A percentile compares a stretch with the other conserved stretches of the same genome.
Conservation (phyloP, 306 rosid species). For the Castanospermum australe region DNA sequence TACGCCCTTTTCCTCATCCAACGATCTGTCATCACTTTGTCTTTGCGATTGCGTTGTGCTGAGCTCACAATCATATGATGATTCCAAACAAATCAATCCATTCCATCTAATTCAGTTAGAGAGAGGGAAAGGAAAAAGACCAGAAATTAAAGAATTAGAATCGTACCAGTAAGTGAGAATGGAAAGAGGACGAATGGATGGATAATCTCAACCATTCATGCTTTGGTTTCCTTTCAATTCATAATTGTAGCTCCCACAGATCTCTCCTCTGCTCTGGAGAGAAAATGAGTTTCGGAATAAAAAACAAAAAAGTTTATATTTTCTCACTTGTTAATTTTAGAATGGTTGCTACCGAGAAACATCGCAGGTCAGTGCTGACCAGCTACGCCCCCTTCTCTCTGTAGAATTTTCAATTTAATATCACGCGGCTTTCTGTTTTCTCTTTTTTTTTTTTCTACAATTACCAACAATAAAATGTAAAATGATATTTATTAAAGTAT, state of each 20-base stretch:
- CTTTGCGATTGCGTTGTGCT: neutral
- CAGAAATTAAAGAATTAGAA: neutral
- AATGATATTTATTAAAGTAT: too few species aligned
- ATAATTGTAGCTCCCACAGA: constrained; percentile 24
- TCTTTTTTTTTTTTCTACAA: neutral
- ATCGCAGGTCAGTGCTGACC: constrained; percentile 83
- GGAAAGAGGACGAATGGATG: neutral
- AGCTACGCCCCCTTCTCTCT: constrained; percentile 39
- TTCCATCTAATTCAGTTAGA: neutral
- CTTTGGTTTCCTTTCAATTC: constrained; percentile 1
- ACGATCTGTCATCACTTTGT: constrained; percentile 46
- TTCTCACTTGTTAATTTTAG: constrained; percentile 49
- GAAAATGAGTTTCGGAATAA: constrained; percentile 22
- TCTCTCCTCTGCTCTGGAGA: constrained; percentile 16
- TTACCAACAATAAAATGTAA: too few species aligned
- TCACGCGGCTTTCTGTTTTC: constrained; percentile 35
- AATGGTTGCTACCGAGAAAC: constrained; percentile 71
- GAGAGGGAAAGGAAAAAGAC: neutral
- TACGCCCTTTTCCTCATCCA: constrained; percentile 45
- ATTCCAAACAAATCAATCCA: neutral
- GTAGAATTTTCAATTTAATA: constrained; percentile 28
- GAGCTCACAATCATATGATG: neutral
- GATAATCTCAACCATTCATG: neutral
- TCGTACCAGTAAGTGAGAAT: constrained; percentile 27
- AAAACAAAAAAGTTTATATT: neutral